Percentiles rank a stretch among this genome's conserved stretches.
Conservation (phyloP, 345 rosid genomes). For the Aquilaria yunnanensis region DNA sequence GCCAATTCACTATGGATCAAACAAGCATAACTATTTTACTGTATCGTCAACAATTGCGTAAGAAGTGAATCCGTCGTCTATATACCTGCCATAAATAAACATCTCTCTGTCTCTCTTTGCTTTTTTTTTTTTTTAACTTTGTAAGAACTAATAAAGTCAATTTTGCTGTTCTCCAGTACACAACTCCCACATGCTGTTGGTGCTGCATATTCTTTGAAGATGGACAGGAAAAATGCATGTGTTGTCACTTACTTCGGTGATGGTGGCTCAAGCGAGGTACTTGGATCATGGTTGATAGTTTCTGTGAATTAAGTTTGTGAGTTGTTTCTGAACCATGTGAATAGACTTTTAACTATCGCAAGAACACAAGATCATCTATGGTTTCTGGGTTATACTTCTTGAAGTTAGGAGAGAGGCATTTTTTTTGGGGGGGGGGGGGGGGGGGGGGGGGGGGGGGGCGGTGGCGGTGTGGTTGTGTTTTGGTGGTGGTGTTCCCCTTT, state of each 20-base stretch:
- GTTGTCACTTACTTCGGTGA: conserved; percentile 71
- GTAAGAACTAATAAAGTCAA: not conserved
- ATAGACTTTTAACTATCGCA: no score
- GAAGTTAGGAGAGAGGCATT: no score
- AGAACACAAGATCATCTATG: no score
- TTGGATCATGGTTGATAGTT: no score
- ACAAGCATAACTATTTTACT: conserved; percentile 57
- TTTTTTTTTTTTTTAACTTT: not conserved
- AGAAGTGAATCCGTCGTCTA: conserved; percentile 3
- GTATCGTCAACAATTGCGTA: conserved; percentile 78
- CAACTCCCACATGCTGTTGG: conserved; percentile 89
- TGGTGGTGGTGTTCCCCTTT: no score
- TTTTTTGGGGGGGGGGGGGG: no score
- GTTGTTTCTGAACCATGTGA: no score
- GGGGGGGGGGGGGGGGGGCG: no score
- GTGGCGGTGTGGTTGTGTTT: no score
- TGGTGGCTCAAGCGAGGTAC: conserved; percentile 81
- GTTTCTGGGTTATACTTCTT: no score
- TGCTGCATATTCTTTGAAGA: conserved; percentile 83
- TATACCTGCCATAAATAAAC: not conserved
- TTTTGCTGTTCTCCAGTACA: conserved; percentile 33
- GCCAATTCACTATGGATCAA: conserved; percentile 81
- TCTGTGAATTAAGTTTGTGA: no score
- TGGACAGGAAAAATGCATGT: conserved; percentile 74
- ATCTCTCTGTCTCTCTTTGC: not conserved